Conservation (phyloP, 1,139 yeast genomes). For the Protomyces arabidopsidicola region DNA sequence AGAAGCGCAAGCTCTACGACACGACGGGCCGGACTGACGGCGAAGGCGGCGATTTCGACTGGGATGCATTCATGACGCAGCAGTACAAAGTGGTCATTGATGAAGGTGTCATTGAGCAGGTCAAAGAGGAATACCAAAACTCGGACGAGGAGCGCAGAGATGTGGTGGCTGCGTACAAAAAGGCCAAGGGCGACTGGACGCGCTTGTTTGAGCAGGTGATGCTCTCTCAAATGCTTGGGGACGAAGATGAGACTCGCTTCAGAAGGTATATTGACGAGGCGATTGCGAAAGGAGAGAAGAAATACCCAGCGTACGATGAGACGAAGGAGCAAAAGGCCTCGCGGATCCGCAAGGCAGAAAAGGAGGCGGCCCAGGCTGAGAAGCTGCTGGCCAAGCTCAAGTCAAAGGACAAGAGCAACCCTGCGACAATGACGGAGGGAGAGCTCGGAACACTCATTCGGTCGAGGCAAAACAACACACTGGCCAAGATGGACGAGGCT, state of each 20-base stretch:
- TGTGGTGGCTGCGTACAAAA: slow-evolving; percentile 54
- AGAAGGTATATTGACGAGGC: slow-evolving; percentile 50
- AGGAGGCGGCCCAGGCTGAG: slow-evolving; percentile 68
- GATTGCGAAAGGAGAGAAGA: slow-evolving; percentile 41
- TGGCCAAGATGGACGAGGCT: slow-evolving; percentile 16
- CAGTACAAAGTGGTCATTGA: slow-evolving; percentile 52
- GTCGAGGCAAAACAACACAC: slow-evolving; percentile 13
- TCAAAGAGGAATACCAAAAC: slow-evolving; percentile 56
- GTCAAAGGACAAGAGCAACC: slow-evolving; percentile 38
- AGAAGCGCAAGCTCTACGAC: slow-evolving; percentile 58
- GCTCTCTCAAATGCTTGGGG: slow-evolving; percentile 57
- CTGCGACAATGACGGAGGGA: slow-evolving; percentile 42
- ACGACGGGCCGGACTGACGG: slow-evolving; percentile 59
- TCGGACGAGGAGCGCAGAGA: slow-evolving; percentile 66
- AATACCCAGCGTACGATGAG: slow-evolving; percentile 48
- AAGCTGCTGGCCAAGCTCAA: slow-evolving; percentile 52
- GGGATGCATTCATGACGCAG: slow-evolving; percentile 63
- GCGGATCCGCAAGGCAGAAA: slow-evolving; percentile 49
- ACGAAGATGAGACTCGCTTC: slow-evolving; percentile 54
- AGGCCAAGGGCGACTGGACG: slow-evolving; percentile 65
- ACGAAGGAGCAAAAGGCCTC: slow-evolving; percentile 42
- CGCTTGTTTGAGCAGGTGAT: slow-evolving; percentile 68
- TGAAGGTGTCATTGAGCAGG: slow-evolving; percentile 69
- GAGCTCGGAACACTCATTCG: slow-evolving; percentile 37
- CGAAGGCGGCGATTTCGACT: slow-evolving; percentile 47